Base-by-base conservation (phyloP, 2,329 filamentous ascomycete genomes). In the Trichoderma lentiforme region DNA sequence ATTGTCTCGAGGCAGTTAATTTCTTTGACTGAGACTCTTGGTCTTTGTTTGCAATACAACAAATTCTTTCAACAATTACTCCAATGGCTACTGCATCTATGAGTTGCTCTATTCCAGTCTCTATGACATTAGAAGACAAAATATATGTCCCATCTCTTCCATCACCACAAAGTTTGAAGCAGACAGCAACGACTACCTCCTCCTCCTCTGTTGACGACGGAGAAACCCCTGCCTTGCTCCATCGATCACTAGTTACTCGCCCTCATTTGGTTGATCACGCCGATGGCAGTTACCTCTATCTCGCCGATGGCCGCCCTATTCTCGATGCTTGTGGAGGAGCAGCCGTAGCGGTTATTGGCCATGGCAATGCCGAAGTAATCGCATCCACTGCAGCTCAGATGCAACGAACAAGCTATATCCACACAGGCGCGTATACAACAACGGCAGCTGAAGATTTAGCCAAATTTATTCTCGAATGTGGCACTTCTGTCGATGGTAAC, bases 311-410 rank as follows among this genome's bases (percentile, higher is more conserved):
- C 7, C 51, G 56, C n/a, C 2, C 21, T 24, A 43, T 69, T 4
- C 32, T 69, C 18, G 66, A 69, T 53, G 66, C 66, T 6, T 69
- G 66, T 28, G 53, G 51, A 24, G 66, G 66, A 24, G 66, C 72
- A 8, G 89, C 89, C 8, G 91, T 93, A 6, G 85, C 88, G 11
- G 90, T 88, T 78, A 78, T 93, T 9, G 91, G 90, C 18, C 89
- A 92, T 76, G 86, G 86, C 36, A 84, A 90, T 71, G 75, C 84
- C 70, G 82, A 87, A 70, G 86, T 93, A 26, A 83, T 82, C 32
- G 80, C 85, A 21, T 89, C 89, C 1, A 84, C 92, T 34, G 80
- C 82, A 24, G 77, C 83, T 21, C 89, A 91, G 75, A 81, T 90
- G 77, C 81, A 83, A 69, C 80, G 72, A n/a, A 74, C 78, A n/a